Percentiles rank a stretch among this genome's conserved stretches.
Evolutionary conservation across 108 stramenopile species (phyloP).

Genomic region (Pseudonitzschia delicatissima): DNA sequence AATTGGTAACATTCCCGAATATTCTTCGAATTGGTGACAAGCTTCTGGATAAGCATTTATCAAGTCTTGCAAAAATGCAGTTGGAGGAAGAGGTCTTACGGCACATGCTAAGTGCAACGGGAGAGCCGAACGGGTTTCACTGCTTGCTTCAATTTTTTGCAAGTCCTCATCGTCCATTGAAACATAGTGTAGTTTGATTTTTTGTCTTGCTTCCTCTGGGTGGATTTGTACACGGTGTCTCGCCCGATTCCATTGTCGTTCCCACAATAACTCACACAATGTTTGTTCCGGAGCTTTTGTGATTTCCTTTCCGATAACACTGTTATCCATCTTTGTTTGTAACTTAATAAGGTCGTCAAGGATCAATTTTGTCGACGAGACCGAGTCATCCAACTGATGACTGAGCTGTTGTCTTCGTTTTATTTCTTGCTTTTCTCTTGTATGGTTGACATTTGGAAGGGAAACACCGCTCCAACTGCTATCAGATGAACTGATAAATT

Average conservation of each 20-base stretch:
- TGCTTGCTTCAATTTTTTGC: not conserved
- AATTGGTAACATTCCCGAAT: conserved; percentile 15
- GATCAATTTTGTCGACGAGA: not conserved
- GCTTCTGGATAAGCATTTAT: conserved; percentile 19
- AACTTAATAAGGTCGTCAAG: not conserved
- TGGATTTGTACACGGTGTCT: not conserved
- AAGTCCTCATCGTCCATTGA: not conserved
- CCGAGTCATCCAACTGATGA: not conserved
- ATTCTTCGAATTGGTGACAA: conserved; percentile 3
- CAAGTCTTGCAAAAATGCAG: not conserved
- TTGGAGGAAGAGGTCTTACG: conserved; percentile 21
- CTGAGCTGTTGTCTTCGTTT: not conserved
- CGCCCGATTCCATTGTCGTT: conserved; percentile 19
- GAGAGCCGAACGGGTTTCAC: no score
- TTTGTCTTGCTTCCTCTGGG: not conserved
- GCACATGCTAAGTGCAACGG: conserved; percentile 26
- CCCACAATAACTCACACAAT: conserved; percentile 11
- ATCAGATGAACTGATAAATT: no score
- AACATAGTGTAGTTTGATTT: not conserved
- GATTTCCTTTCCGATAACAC: not conserved
- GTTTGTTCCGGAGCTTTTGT: not conserved
- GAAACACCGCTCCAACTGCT: not conserved
- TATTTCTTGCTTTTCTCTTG: not conserved
- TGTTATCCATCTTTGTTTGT: not conserved
- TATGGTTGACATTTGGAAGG: not conserved